Evolutionary conservation across 129 eudicot species (phyloP).

Genomic region (Daucus carota): DH1_v3.0 NC_030385.2:7757001-7757500

Average conservation of each 20-base stretch:
- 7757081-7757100: constrained; percentile 62
- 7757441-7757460: background rate
- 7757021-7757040: background rate
- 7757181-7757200: constrained; percentile 85
- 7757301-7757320: background rate
- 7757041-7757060: background rate
- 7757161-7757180: constrained; percentile 59
- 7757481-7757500: background rate
- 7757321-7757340: background rate
- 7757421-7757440: background rate
- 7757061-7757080: constrained; percentile 61
- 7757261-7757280: background rate
- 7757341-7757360: background rate
- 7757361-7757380: background rate
- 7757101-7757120: constrained; percentile 51
- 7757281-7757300: background rate
- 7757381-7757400: background rate
- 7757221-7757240: background rate
- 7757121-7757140: constrained; percentile 42
- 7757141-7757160: constrained; percentile 28
- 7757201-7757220: constrained; percentile 17
- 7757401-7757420: too few species aligned
- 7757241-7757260: background rate
- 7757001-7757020: background rate
- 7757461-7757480: background rate